A percentile compares a stretch with the other conserved stretches of the same genome.
Conservation (phyloP, 2,329 filamentous ascomycete species). For the Colletotrichum musicola region DNA sequence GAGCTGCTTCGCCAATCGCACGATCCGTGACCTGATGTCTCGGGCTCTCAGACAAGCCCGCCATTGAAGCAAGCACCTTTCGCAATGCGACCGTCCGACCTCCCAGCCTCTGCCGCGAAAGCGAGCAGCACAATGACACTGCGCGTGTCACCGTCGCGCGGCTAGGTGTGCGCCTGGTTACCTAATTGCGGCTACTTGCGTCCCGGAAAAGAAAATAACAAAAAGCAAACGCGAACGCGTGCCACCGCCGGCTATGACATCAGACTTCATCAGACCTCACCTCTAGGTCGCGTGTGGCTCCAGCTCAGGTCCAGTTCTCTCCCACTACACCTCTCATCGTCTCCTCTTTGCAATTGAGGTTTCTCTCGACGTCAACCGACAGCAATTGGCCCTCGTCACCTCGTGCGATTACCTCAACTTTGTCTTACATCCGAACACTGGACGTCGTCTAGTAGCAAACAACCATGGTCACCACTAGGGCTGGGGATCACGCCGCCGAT, state of each 20-base stretch:
- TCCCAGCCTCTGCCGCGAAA: background rate
- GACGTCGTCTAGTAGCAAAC: background rate
- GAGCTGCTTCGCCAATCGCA: no score
- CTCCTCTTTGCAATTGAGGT: background rate
- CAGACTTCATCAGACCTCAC: constrained; percentile 18
- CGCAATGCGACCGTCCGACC: no score
- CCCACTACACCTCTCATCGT: background rate
- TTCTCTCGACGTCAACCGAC: background rate
- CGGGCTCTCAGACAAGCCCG: no score
- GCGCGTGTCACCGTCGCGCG: background rate
- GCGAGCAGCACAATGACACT: background rate
- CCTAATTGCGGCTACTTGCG: constrained; percentile 35
- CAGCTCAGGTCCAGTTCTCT: background rate
- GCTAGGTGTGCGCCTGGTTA: constrained; percentile 17
- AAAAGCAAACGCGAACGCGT: constrained; percentile 38
- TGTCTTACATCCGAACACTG: background rate
- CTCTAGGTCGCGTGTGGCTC: constrained; percentile 2
- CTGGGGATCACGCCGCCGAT: constrained; percentile 14
- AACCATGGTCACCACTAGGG: constrained; percentile 28
- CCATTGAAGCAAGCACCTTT: no score
- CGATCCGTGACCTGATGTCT: no score
- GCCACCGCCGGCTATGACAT: constrained; percentile 35
- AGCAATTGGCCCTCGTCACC: background rate
- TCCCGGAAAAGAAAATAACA: constrained; percentile 8
- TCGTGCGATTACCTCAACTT: background rate